These are phyloP conservation scores for Vaccinium vitisidaea DNA, from an alignment of 148 eudicot genomes.

Conservation along the genomic window DNA sequence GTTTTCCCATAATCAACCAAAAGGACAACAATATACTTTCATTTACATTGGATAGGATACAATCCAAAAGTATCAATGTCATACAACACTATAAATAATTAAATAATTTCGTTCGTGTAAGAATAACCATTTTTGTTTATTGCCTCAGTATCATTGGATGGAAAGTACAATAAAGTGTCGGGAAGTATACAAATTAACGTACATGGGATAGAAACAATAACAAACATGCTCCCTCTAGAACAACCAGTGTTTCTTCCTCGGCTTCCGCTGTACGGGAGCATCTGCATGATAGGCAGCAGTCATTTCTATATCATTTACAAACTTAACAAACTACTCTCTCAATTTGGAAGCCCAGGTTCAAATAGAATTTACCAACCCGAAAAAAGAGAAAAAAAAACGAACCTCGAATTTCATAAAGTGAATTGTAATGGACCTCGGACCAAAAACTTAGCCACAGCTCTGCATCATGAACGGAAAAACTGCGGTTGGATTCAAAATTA, in stretches of 20 bases:
- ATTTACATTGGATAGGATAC: neutral
- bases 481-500: neutral
- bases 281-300: constrained; percentile 40
- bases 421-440: constrained; percentile 97
- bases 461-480: constrained; percentile 28
- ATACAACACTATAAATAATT: neutral
- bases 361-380: neutral
- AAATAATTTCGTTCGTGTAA: neutral
- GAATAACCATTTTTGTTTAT: neutral
- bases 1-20: neutral
- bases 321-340: neutral
- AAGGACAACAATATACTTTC: neutral
- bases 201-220: neutral
- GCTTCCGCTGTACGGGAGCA: constrained; percentile 54
- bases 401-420: constrained; percentile 78
- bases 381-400: constrained; percentile 12
- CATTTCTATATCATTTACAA: constrained; percentile 1
- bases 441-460: constrained; percentile 94
- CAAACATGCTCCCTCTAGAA: constrained; percentile 32
- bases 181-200: neutral
- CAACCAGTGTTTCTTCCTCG: constrained; percentile 78
- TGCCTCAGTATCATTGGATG: neutral
- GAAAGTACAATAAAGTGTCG: neutral
- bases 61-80: neutral
- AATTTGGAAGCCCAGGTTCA: neutral